These are phyloP conservation scores for Arthrinium puccinioides DNA, from an alignment of 2,329 filamentous ascomycete genomes.

Conservation along the genomic window DNA sequence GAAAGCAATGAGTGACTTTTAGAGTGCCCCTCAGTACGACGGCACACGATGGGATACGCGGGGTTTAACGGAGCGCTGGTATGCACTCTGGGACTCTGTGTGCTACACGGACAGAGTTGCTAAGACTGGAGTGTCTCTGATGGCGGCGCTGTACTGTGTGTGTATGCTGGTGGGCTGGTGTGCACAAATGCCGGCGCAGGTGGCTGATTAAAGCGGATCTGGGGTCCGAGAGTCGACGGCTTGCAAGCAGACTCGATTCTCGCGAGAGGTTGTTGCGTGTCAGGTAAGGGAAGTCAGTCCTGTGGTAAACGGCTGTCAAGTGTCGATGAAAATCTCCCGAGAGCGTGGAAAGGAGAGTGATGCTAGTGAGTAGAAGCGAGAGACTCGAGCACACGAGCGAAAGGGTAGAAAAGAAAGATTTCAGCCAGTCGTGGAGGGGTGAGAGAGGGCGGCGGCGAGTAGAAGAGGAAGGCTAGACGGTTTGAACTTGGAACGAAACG, in stretches of 20 bases:
- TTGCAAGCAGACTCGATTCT: not conserved
- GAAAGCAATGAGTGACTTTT: no score
- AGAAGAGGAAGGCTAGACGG: constrained; percentile 4
- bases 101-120: no score
- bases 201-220: constrained; percentile 9
- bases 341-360: constrained; percentile 4
- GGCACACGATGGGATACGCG: no score
- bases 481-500: constrained; percentile 1
- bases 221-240: constrained; percentile 2
- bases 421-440: constrained; percentile 6
- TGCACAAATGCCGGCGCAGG: constrained; percentile 9
- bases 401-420: constrained; percentile 10
- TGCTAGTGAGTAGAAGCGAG: constrained; percentile 6
- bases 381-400: constrained; percentile 6
- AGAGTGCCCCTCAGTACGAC: no score
- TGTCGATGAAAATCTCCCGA: no score
- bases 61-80: no score
- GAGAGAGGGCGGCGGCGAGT: constrained; percentile 7
- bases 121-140: constrained; percentile 13
- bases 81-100: no score
- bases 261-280: not conserved
- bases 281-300: no score
- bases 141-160: constrained; percentile 12
- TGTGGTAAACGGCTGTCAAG: no score
- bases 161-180: no score